Percentiles rank a stretch among this genome's conserved stretches.
Conservation (phyloP, 2,329 filamentous ascomycete species). For the Zymoseptoria crescenta region DNA sequence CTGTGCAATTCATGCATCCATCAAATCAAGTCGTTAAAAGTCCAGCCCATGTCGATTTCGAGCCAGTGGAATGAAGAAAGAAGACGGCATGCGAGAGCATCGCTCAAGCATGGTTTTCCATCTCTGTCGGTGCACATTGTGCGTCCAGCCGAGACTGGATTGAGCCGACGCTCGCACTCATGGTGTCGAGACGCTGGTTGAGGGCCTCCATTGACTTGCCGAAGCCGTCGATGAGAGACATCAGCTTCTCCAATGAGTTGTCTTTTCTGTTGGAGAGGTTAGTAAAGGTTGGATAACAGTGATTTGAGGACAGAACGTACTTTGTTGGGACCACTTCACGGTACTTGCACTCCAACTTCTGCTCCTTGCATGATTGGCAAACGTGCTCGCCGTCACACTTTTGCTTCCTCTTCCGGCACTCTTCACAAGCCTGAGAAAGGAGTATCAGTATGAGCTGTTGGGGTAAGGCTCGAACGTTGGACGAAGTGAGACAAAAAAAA, state of each 20-base stretch:
- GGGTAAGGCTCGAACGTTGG: not conserved
- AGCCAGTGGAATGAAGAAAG: not conserved
- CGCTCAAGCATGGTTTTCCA: not conserved
- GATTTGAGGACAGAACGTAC: conserved; percentile 5
- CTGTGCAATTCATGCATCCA: not conserved
- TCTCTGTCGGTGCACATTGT: not conserved
- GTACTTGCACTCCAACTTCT: conserved; percentile 20
- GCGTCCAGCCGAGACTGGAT: conserved; percentile 14
- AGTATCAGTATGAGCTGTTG: not conserved
- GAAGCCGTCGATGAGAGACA: conserved; percentile 13
- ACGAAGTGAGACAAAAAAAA: not conserved
- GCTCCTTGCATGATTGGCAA: conserved; percentile 20
- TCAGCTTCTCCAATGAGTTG: conserved; percentile 17
- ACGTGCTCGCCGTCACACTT: conserved; percentile 18
- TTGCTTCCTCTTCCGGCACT: conserved; percentile 19
- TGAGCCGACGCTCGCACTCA: conserved; percentile 10
- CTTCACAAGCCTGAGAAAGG: conserved; percentile 16
- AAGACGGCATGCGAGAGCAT: not conserved
- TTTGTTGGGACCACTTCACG: conserved; percentile 18
- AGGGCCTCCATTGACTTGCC: conserved; percentile 16
- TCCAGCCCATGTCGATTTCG: not conserved
- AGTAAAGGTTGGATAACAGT: not conserved
- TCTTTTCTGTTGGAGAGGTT: conserved; percentile 12
- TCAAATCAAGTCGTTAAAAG: not conserved
- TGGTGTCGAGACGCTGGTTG: conserved; percentile 15